Evolutionary conservation across 169 alveolate genomes (phyloP).

Genomic region (Plasmodium gallinaceum): DNA sequence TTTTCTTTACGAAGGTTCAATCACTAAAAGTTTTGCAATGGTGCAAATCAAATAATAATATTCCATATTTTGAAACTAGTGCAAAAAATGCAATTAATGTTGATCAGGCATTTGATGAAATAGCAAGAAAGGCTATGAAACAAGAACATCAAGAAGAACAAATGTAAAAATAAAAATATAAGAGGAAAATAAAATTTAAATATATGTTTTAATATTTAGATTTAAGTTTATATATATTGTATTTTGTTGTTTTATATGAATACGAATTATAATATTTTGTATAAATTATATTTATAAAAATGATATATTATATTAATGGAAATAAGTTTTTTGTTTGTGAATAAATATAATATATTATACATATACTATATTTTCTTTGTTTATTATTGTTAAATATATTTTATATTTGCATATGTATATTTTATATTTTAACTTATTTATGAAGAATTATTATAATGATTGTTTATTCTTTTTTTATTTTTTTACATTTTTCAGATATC

Average conservation of each 20-base stretch:
- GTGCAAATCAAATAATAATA: conserved; percentile 93
- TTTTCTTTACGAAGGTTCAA: conserved; percentile 81
- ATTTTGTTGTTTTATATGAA: not conserved
- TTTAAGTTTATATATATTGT: not conserved
- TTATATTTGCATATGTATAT: not conserved
- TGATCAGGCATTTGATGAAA: conserved; percentile 95
- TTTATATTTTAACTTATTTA: not conserved
- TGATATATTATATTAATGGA: too few relatives aligned
- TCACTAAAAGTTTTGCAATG: conserved; percentile 93
- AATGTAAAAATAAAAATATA: conserved; percentile 76
- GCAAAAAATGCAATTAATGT: conserved; percentile 97
- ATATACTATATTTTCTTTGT: too few relatives aligned
- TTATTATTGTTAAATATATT: too few relatives aligned
- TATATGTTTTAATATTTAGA: not conserved
- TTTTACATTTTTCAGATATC: conserved; percentile 56
- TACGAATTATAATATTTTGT: not conserved
- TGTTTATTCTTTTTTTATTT: not conserved
- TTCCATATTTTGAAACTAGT: conserved; percentile 96
- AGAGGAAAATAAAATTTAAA: not conserved
- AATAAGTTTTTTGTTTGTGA: too few relatives aligned
- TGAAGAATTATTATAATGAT: too few relatives aligned
- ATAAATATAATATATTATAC: too few relatives aligned
- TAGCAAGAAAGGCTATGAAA: conserved; percentile 90
- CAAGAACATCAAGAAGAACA: conserved; percentile 91
- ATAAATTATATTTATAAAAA: too few relatives aligned